phyloP scores from a whole-genome alignment of 2,329 filamentous ascomycete species.

The Verticillium nonalfalfae region DNA sequence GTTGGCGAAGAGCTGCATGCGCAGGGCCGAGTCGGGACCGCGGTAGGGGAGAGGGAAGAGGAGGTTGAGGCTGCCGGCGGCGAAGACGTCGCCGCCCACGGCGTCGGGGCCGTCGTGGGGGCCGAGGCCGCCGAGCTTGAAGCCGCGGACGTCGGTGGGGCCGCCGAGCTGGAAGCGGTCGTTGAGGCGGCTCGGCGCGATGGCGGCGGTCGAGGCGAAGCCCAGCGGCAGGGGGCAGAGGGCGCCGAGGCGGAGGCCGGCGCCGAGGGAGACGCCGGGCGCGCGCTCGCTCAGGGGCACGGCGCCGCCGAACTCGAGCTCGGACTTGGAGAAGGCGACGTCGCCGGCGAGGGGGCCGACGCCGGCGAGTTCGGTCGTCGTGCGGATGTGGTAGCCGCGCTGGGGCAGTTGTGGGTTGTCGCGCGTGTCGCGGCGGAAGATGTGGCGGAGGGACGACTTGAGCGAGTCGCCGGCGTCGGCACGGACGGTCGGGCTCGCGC shows the following conservation, averaged over 20 bases:
- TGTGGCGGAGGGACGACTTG: slow-evolving; percentile 81
- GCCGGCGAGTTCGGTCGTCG: slow-evolving; percentile 78
- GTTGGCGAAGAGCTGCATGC: slow-evolving; percentile 87
- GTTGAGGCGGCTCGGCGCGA: slow-evolving; percentile 72
- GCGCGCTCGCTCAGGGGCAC: slow-evolving; percentile 57
- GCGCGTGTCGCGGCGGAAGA: slow-evolving; percentile 71
- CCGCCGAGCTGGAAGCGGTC: slow-evolving; percentile 95
- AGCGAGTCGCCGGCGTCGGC: slow-evolving; percentile 84
- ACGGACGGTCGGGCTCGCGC: slow-evolving; percentile 75
- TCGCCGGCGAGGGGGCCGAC: slow-evolving; percentile 76
- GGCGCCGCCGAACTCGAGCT: slow-evolving; percentile 74
- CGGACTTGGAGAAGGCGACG: slow-evolving; percentile 90
- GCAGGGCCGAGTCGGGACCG: slow-evolving; percentile 75
- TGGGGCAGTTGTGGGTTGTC: slow-evolving; percentile 83
- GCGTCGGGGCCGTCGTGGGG: slow-evolving; percentile 81
- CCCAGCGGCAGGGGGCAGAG: slow-evolving; percentile 74
- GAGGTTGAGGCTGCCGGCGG: slow-evolving; percentile 80
- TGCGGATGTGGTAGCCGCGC: slow-evolving; percentile 73
- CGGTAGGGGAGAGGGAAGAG: slow-evolving; percentile 78
- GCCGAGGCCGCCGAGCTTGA: slow-evolving; percentile 82
- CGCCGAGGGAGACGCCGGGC: slow-evolving; percentile 72
- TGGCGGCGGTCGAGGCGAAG: slow-evolving; percentile 31
- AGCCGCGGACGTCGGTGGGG: slow-evolving; percentile 89
- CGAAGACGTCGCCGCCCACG: slow-evolving; percentile 86
- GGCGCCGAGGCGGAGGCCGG: slow-evolving; percentile 72